Conservation (phyloP, 2,329 filamentous ascomycete species). For the Trichoderma sp. region DNA sequence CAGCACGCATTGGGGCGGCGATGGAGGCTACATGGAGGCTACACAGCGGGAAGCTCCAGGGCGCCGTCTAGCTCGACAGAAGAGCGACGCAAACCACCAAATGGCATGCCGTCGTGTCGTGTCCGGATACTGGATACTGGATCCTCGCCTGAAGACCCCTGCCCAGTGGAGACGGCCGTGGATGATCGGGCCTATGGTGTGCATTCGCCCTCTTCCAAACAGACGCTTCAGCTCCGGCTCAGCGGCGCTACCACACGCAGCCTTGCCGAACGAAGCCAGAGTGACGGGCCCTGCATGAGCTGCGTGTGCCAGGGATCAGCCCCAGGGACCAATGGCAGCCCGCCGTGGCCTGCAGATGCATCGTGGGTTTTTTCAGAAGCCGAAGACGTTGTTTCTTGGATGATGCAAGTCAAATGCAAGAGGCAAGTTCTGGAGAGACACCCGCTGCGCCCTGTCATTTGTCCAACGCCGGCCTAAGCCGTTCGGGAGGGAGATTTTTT, state of each 20-base stretch:
- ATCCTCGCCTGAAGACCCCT: slow-evolving; percentile 12
- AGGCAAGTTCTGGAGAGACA: background rate
- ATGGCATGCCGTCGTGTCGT: background rate
- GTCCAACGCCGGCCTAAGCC: background rate
- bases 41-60: background rate
- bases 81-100: background rate
- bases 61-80: background rate
- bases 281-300: slow-evolving; percentile 19
- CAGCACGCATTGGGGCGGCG: background rate
- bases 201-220: slow-evolving; percentile 9
- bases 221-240: slow-evolving; percentile 19
- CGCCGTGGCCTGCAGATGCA: background rate
- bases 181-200: slow-evolving; percentile 19
- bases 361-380: background rate
- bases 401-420: background rate
- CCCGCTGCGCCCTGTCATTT: slow-evolving; percentile 9
- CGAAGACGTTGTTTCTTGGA: background rate
- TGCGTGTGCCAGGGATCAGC: slow-evolving; percentile 14
- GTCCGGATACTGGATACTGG: background rate
- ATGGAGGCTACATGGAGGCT: background rate
- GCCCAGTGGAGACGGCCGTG: background rate
- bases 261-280: slow-evolving; percentile 21
- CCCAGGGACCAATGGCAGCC: slow-evolving; percentile 1
- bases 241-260: slow-evolving; percentile 19
- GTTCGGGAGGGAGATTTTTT: background rate